These are phyloP conservation scores for Talaromyces pinophilus DNA, from an alignment of 2,329 filamentous ascomycete species.

Conservation along the genomic window DNA sequence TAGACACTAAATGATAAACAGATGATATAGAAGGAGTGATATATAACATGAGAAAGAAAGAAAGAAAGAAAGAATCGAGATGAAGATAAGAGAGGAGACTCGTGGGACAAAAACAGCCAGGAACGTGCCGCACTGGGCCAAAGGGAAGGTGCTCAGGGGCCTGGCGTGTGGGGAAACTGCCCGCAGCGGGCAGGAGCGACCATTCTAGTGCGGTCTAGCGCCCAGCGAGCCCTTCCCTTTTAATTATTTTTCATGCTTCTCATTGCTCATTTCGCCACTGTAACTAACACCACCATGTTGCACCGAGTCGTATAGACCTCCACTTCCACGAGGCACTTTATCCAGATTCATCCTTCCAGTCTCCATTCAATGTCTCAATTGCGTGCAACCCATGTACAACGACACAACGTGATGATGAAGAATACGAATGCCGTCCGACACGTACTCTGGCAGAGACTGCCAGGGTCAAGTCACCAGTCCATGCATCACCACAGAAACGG, in stretches of 20 bases:
- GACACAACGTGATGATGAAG: background rate
- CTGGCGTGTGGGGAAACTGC: background rate
- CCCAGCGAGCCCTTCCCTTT: background rate
- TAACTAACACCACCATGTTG: background rate
- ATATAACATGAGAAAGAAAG: background rate
- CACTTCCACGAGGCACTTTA: constrained; percentile 6
- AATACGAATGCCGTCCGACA: background rate
- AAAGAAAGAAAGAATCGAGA: background rate
- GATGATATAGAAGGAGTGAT: background rate
- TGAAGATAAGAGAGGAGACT: background rate
- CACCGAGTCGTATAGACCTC: background rate
- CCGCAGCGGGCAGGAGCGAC: background rate
- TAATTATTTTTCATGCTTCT: constrained; percentile 3
- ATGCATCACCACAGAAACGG: background rate
- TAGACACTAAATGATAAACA: background rate
- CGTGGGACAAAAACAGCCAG: constrained; percentile 4
- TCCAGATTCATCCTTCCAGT: background rate
- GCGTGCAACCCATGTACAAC: background rate
- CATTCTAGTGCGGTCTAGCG: constrained; percentile 11
- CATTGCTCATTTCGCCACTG: background rate
- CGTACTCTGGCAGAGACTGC: background rate
- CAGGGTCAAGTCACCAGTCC: background rate
- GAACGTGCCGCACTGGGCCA: constrained; percentile 4
- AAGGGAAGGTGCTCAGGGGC: constrained; percentile 8
- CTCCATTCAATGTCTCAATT: background rate